Base-by-base conservation (phyloP, 768 basidiomycete species). In the Candolleomyces eurysporus region DNA sequence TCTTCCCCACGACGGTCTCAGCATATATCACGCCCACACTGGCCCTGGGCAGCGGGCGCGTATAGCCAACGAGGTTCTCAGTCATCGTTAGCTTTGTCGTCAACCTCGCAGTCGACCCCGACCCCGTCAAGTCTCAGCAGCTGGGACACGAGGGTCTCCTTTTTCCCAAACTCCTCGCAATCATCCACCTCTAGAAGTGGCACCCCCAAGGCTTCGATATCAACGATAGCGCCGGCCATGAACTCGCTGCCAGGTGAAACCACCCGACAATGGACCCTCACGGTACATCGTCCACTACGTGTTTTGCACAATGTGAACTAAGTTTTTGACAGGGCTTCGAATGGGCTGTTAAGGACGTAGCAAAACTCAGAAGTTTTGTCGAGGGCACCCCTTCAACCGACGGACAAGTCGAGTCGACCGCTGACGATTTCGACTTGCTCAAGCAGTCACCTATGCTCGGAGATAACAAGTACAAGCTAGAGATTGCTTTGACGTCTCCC, bases 401-500 rank as follows among this genome's bases (percentile, higher is more conserved):
- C 22, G 70, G 70, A 13, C 72, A 75, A 11, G 70, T 67, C 13
- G 65, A 71, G 31, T 64, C 64, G 21, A 60, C 65, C n/a, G 56
- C 66, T 4, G 78, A 79, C 5, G 80, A 81, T 48, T 88, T 87
- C 62, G 87, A 88, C 60, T 73, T 90, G 16, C 73, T 90, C 48
- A 84, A 82, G 65, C 82, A 88, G 62, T 86, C 87, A 0, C 87
- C 87, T 6, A 77, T 86, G 57, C 74, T 91, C 6, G 89, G 86
- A 45, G 88, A 90, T 60, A 84, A 84, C 60, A 88, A 88, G 71
- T 83, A 79, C 74, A 91, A 90, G 72, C 77, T 91, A 3, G 89
- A 90, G 70, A 84, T 91, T 61, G 82, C 48, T 61, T 64, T 30
- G 62, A 63, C 70, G 30, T 62, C 68, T 57, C 69, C 66, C 5